Conservation (phyloP, 768 basidiomycete species). For the Leccinum incarnatum region DNA sequence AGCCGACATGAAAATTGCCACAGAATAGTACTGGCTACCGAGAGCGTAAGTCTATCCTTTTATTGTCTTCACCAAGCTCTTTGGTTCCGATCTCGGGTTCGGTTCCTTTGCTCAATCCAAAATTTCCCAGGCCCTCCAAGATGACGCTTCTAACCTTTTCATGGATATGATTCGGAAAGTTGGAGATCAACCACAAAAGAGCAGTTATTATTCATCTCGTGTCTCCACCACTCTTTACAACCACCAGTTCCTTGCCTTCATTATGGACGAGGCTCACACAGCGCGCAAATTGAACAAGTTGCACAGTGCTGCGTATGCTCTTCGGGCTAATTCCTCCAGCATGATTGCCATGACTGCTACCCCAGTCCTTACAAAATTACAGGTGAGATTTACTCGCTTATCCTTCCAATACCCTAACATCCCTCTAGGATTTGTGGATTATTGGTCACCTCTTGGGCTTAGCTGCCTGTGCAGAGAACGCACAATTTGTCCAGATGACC, state of each 20-base stretch:
- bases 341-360: constrained; percentile 3
- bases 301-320: neutral
- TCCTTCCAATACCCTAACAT: no score
- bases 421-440: no score
- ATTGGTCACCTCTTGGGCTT: no score
- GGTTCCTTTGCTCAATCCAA: no score
- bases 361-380: constrained; percentile 5
- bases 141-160: neutral
- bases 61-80: no score
- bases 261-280: constrained; percentile 7
- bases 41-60: no score
- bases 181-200: neutral
- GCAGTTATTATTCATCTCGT: neutral
- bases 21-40: no score
- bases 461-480: no score
- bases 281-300: constrained; percentile 6
- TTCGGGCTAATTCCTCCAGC: rapidly evolving
- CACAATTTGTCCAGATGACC: no score
- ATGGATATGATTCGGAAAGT: neutral
- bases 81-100: no score
- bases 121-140: neutral
- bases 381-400: neutral
- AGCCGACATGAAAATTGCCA: no score
- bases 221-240: neutral
- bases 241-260: neutral